Percentiles rank a stretch among this genome's conserved stretches.
Conservation (phyloP, 169 alveolate species). For the Eimeria tenella region DNA sequence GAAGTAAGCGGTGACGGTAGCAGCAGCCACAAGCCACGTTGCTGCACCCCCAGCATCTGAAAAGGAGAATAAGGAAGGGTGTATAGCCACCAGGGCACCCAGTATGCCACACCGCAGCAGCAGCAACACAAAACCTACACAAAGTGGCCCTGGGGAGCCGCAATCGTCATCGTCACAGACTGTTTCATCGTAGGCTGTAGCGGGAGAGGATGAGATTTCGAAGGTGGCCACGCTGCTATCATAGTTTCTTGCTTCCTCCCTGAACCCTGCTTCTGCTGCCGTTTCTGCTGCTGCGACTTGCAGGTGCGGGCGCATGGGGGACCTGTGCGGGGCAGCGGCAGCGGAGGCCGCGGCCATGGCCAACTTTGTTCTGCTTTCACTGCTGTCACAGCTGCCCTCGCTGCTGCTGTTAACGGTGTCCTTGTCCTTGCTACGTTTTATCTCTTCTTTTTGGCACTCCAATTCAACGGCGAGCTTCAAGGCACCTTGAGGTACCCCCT, state of each 20-base stretch:
- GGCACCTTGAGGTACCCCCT: too few relatives aligned
- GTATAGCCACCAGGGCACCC: background rate
- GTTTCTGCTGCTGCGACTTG: background rate
- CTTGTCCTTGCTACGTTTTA: background rate
- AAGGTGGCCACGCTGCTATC: background rate
- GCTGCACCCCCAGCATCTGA: background rate
- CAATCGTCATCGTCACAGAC: background rate
- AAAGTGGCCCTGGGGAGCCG: background rate
- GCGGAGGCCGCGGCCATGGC: conserved; percentile 27
- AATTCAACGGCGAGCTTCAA: too few relatives aligned
- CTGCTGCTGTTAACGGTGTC: background rate
- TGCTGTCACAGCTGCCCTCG: conserved; percentile 8
- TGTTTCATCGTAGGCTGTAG: background rate
- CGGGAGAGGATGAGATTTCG: background rate
- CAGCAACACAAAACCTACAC: background rate
- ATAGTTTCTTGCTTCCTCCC: background rate
- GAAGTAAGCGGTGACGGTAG: conserved; percentile 16
- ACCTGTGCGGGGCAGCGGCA: background rate
- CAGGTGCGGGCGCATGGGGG: background rate
- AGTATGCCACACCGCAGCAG: conserved; percentile 23
- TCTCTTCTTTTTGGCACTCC: background rate
- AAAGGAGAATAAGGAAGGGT: background rate
- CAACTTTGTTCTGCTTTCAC: conserved; percentile 16
- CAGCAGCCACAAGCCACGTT: conserved; percentile 23
- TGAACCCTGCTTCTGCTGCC: background rate